Percentiles rank a stretch among this genome's conserved stretches.
phyloP scores from a whole-genome alignment of 2,329 filamentous ascomycete species.

The Plenodomus lindquistii region DNA sequence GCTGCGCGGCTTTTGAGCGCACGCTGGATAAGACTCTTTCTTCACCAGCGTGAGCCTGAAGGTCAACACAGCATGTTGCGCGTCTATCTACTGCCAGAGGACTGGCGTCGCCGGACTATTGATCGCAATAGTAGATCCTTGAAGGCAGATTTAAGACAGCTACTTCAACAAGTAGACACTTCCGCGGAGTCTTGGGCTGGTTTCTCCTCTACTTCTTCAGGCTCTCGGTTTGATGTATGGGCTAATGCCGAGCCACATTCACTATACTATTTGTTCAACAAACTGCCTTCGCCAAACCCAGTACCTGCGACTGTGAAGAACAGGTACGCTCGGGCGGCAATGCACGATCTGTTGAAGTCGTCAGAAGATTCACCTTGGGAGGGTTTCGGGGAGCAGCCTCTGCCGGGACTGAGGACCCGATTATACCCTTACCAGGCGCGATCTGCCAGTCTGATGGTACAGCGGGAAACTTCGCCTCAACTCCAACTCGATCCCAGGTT shows the following conservation, averaged over 20 bases:
- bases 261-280: slow-evolving; percentile 74
- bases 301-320: slow-evolving; percentile 54
- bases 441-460: slow-evolving; percentile 81
- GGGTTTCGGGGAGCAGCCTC: slow-evolving; percentile 25
- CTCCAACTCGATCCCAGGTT: slow-evolving; percentile 75
- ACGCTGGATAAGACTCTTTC: slow-evolving; percentile 40
- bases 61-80: slow-evolving; percentile 46
- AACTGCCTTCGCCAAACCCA: slow-evolving; percentile 69
- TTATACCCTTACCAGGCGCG: slow-evolving; percentile 80
- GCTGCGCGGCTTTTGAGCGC: slow-evolving; percentile 36
- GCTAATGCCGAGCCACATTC: slow-evolving; percentile 54
- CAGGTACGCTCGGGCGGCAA: slow-evolving; percentile 56
- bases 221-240: slow-evolving; percentile 45
- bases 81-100: slow-evolving; percentile 68
- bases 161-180: slow-evolving; percentile 62
- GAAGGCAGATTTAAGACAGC: slow-evolving; percentile 49
- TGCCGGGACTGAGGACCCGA: slow-evolving; percentile 64
- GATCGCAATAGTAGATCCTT: slow-evolving; percentile 54
- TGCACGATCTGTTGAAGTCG: slow-evolving; percentile 58
- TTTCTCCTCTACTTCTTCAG: slow-evolving; percentile 16
- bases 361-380: slow-evolving; percentile 36
- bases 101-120: slow-evolving; percentile 61
- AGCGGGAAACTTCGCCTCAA: slow-evolving; percentile 71
- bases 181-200: slow-evolving; percentile 62
- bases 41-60: slow-evolving; percentile 5